Evolutionary conservation across 2,329 filamentous ascomycete genomes (phyloP), one percentile per base, ranked within the genome.

Genomic region (Tolypocladium ophioglossoides): DNA sequence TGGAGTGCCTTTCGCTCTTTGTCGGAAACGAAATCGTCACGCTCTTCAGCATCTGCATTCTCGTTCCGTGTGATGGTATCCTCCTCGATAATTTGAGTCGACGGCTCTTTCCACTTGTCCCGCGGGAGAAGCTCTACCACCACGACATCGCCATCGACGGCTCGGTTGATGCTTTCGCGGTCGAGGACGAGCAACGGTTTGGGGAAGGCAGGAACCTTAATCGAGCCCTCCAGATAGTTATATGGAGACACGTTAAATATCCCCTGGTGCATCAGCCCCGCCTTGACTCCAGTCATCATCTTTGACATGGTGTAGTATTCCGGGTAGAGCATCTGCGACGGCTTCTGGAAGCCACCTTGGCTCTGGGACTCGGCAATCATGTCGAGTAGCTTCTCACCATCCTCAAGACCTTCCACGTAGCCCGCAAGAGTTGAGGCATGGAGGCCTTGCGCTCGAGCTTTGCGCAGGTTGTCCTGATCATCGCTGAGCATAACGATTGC

Each of bases 161-260:
- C 85, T 61, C 94, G 83, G 71, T 97, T 99, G 75, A 95, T 96
- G 70, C 95, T 96, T 65, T 99, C 94, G 57, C 94, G 82, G 14
- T 94, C 94, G 18, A 97, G 78, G 49, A 99, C 81, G 18, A 99
- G 78, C 34, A 99, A 80, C 1, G 91, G 80, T 64, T 94, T 95
- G 56, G 94, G 86, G 64, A 99, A 99, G 5, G 91, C 84, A 1
- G 91, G 84, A 0, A 95, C 91, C 63, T 92, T 86, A 58, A 97
- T 87, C 1, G 90, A 91, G 2, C 90, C 94, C 69, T 99, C 94
- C 12, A 99, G 78, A 63, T 97, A 99, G 73, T 99, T 99, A 77
- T 97, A 99, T 1, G 90, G 89, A 9, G 94, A 97, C 32, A 97
- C 90, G 65, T 91, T 96, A 75, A 96, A 99, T 27, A 89, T 85